Evolutionary conservation across 1,139 yeast species (phyloP).

Genomic region (Suhomyces panamericanus): DNA sequence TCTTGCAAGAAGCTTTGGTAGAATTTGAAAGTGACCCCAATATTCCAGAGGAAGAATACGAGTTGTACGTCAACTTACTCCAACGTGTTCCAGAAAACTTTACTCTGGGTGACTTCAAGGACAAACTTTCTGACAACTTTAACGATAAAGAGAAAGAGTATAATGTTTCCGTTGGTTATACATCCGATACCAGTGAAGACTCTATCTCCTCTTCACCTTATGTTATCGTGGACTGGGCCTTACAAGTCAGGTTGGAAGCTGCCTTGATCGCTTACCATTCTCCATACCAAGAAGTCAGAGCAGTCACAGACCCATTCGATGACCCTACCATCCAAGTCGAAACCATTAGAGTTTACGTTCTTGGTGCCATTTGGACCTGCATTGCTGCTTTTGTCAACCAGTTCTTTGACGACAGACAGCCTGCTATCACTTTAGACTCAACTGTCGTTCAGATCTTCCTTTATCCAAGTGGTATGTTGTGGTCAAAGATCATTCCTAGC

Average conservation of each 20-base stretch:
- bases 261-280: slow-evolving; percentile 50
- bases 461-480: slow-evolving; percentile 53
- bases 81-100: no score
- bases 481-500: slow-evolving; percentile 25
- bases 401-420: slow-evolving; percentile 58
- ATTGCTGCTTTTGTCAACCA: slow-evolving; percentile 59
- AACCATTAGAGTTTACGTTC: slow-evolving; percentile 55
- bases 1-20: slow-evolving; percentile 19
- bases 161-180: slow-evolving; percentile 11
- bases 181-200: slow-evolving; percentile 21
- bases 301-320: slow-evolving; percentile 55
- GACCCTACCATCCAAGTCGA: slow-evolving; percentile 52
- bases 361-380: slow-evolving; percentile 57
- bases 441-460: slow-evolving; percentile 59
- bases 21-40: slow-evolving; percentile 26
- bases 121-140: neutral
- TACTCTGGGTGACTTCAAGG: neutral
- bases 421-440: slow-evolving; percentile 45
- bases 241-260: slow-evolving; percentile 21
- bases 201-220: slow-evolving; percentile 8
- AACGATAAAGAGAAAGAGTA: slow-evolving; percentile 11
- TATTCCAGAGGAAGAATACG: slow-evolving; percentile 18
- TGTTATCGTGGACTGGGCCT: slow-evolving; percentile 17
- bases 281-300: slow-evolving; percentile 65
- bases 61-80: slow-evolving; percentile 12